Base-by-base conservation (phyloP, 2,329 filamentous ascomycete genomes). In the Cladophialophora yegresii region DNA sequence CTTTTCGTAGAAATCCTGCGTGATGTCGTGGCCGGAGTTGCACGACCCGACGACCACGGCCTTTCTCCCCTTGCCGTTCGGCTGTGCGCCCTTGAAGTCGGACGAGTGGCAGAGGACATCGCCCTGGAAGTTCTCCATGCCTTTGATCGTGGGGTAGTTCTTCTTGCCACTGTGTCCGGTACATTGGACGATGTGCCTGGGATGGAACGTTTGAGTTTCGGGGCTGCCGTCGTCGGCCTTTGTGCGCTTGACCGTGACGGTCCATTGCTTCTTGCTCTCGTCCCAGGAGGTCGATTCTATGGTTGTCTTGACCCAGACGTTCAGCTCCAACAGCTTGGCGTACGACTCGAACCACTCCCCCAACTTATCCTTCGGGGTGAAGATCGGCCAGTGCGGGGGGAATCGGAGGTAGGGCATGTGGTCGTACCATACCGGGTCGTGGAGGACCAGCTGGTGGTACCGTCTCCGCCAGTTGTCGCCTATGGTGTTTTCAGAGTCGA, bases 341-440 rank as follows among this genome's bases (percentile, higher is more conserved):
- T 91, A 90, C 0, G 82, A 77, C 68, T 89, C 87, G 65, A 90
- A 86, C 76, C 85, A 91, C 50, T 89, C 85, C 1, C 81, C 88
- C 0, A 90, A 77, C 71, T 90, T 90, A 73, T 90, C 87, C 72
- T 90, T 90, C 4, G 87, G 87, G 0, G 87, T 89, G 73, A 89
- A 91, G 16, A 88, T 77, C 3, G 88, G 88, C 88, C 88, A 91
- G 58, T 82, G 81, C 1, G 64, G 72, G 0, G 88, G 88, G 72
- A 90, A 91, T 0, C 78, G 76, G 3, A 91, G 69, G 72, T 89
- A 90, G 0, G 88, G 85, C 77, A 89, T 77, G 70, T 81, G 78
- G 57, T 78, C 76, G 61, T 77, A 80, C 74, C 79, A 87, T 1
- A 89, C 84, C 0, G 87, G 86, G 69, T 90, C 88, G 69, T 91